Percentiles rank a stretch among this genome's conserved stretches.
phyloP scores from a whole-genome alignment of 495 filamentous ascomycete species.

The Penicillium taxi region DNA sequence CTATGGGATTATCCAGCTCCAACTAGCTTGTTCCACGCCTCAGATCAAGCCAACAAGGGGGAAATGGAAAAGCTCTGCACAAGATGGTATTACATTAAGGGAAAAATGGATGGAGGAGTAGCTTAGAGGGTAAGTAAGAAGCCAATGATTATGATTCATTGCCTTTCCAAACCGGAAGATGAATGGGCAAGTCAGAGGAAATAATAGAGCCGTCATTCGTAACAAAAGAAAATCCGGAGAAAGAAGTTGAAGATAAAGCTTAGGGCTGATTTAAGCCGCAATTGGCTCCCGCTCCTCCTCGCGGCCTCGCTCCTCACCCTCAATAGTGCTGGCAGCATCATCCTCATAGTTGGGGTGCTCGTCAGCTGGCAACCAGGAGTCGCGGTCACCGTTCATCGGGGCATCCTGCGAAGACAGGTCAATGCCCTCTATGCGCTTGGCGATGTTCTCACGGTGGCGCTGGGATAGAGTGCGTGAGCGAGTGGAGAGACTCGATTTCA shows the following conservation, averaged over 20 bases:
- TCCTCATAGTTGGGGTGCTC: constrained; percentile 63
- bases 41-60: constrained; percentile 7
- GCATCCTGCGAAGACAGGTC: constrained; percentile 81
- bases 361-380: constrained; percentile 80
- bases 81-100: constrained; percentile 36
- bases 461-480: constrained; percentile 81
- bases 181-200: neutral
- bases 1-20: constrained; percentile 11
- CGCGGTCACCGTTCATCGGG: constrained; percentile 67
- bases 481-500: constrained; percentile 74
- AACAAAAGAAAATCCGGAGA: constrained; percentile 4
- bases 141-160: too few species aligned
- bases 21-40: constrained; percentile 4
- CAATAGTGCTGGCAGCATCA: constrained; percentile 46
- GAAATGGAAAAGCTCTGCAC: constrained; percentile 17
- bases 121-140: too few species aligned
- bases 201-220: constrained; percentile 13
- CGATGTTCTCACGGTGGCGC: constrained; percentile 63
- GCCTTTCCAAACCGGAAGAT: neutral
- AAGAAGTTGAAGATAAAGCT: neutral
- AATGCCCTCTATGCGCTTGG: constrained; percentile 51
- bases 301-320: constrained; percentile 49
- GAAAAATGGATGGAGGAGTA: constrained; percentile 8
- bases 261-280: constrained; percentile 14
- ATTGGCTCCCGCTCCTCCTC: constrained; percentile 50